A percentile compares a stretch with the other conserved stretches of the same genome.
Evolutionary conservation across 1,284 basidiomycete genomes (phyloP).

Genomic region (Earliella scabrosa): DNA sequence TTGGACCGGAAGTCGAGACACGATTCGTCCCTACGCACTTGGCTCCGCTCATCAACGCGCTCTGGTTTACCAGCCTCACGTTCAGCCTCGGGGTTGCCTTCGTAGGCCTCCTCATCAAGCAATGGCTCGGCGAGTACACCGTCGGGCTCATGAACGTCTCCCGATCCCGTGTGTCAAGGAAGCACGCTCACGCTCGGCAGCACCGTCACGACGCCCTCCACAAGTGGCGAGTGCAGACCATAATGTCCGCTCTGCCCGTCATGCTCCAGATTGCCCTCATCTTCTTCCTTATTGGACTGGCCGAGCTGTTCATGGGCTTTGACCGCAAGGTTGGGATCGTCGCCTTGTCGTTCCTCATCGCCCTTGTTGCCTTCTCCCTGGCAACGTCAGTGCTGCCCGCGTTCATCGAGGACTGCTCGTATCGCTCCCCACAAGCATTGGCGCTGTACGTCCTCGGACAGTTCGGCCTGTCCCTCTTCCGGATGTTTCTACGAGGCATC

Average conservation of each 20-base stretch:
- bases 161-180: constrained; percentile 2
- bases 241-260: constrained; percentile 27
- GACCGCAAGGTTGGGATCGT: constrained; percentile 20
- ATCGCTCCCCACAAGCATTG: constrained; percentile 27
- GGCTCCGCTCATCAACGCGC: background rate
- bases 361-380: constrained; percentile 1
- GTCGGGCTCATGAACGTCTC: background rate
- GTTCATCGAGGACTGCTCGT: constrained; percentile 10
- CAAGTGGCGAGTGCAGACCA: constrained; percentile 25
- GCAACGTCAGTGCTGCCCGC: constrained; percentile 3
- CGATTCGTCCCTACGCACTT: background rate
- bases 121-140: constrained; percentile 6
- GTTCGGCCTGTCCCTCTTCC: background rate
- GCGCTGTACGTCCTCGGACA: background rate
- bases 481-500: background rate
- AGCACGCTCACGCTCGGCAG: constrained; percentile 22
- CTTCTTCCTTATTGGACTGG: constrained; percentile 22
- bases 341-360: constrained; percentile 13
- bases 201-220: constrained; percentile 26
- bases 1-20: background rate
- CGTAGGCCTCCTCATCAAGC: constrained; percentile 4
- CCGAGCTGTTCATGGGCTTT: constrained; percentile 24
- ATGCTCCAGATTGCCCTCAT: constrained; percentile 28
- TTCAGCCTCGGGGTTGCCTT: constrained; percentile 1
- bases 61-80: constrained; percentile 9